phyloP scores from a whole-genome alignment of 805 yeast species.

The Schwanniomyces pseudopolymorphus region DNA sequence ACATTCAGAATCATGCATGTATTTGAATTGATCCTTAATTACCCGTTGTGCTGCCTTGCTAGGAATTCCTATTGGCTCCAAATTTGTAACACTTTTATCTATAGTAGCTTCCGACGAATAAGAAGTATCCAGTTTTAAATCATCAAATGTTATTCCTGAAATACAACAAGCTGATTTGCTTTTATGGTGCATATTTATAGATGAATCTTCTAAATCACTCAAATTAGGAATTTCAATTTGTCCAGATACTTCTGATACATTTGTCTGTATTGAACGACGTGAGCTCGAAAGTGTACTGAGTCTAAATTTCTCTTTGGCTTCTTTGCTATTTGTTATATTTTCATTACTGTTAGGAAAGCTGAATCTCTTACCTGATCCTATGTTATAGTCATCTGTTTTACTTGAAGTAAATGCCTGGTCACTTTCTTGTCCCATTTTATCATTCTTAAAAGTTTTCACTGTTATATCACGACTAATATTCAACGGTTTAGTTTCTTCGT shows the following conservation, averaged over 20 bases:
- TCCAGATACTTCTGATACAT: slow-evolving; percentile 20
- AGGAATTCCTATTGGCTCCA: slow-evolving; percentile 40
- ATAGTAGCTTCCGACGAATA: slow-evolving; percentile 14
- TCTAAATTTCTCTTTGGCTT: slow-evolving; percentile 9
- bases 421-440: not conserved
- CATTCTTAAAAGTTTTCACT: not conserved
- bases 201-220: slow-evolving; percentile 13
- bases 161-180: slow-evolving; percentile 5
- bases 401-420: not conserved
- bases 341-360: slow-evolving; percentile 35
- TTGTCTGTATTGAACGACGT: slow-evolving; percentile 15
- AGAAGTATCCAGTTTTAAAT: slow-evolving; percentile 18
- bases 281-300: slow-evolving; percentile 13
- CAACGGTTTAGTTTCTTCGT: slow-evolving; percentile 14
- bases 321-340: slow-evolving; percentile 33
- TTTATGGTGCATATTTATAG: not conserved
- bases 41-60: slow-evolving; percentile 28
- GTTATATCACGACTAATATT: slow-evolving; percentile 8
- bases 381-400: slow-evolving; percentile 23
- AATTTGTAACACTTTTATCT: slow-evolving; percentile 5
- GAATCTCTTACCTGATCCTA: slow-evolving; percentile 35
- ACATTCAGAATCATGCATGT: slow-evolving; percentile 13
- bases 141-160: slow-evolving; percentile 28
- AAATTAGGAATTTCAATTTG: slow-evolving; percentile 45
- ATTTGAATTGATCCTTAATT: slow-evolving; percentile 24